These are phyloP conservation scores for Oehlia diaphana DNA, from an alignment of 192 early-diverging fungal species.

Conservation along the genomic window DNA sequence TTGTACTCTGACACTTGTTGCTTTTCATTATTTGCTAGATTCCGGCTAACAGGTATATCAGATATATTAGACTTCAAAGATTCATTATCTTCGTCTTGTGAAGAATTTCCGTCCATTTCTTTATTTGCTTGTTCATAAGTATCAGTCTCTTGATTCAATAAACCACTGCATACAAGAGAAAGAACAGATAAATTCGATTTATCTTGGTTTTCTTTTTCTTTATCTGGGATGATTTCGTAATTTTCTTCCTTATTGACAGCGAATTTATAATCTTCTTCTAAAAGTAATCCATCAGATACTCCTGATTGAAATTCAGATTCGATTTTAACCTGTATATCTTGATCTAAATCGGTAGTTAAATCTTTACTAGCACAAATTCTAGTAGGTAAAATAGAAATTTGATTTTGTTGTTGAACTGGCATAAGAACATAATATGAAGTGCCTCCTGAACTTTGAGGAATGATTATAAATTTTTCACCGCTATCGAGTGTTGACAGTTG, in stretches of 20 bases:
- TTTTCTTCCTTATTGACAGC: background rate
- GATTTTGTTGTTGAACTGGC: constrained; percentile 3
- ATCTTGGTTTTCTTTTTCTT: background rate
- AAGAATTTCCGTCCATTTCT: background rate
- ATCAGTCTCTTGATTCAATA: background rate
- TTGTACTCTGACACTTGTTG: background rate
- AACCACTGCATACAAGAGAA: constrained; percentile 10
- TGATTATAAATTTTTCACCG: constrained; percentile 11
- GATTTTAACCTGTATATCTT: background rate
- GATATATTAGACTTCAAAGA: background rate
- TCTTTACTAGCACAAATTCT: background rate
- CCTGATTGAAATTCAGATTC: background rate
- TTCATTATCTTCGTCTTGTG: background rate
- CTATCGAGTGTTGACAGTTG: background rate
- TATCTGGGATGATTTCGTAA: background rate
- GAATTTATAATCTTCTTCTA: background rate
- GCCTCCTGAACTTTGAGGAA: background rate
- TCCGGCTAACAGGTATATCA: background rate
- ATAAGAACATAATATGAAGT: constrained; percentile 5
- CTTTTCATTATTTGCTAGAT: background rate
- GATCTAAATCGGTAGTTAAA: background rate
- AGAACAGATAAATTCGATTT: constrained; percentile 15
- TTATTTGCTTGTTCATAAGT: constrained; percentile 5
- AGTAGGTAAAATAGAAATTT: background rate
- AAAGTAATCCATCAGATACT: background rate